Conservation (phyloP, 768 basidiomycete genomes). For the Galerina sulciceps region DNA sequence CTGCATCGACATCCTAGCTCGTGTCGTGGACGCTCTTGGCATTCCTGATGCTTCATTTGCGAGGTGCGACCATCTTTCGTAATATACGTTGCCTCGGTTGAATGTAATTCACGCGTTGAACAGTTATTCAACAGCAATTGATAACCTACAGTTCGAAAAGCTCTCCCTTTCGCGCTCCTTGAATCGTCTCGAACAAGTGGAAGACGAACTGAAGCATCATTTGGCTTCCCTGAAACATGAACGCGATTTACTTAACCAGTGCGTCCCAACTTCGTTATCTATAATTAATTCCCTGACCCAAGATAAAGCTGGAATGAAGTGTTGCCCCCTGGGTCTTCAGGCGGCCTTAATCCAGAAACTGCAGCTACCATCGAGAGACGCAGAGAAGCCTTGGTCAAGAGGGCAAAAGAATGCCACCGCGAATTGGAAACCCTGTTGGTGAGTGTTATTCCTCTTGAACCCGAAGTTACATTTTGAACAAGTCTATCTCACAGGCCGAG, state of each 20-base stretch:
- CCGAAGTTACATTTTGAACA: too few species aligned
- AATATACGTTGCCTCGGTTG: not conserved
- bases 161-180: constrained; percentile 35
- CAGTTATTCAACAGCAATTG: constrained; percentile 44
- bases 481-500: constrained; percentile 20
- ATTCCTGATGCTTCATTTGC: constrained; percentile 40
- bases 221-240: constrained; percentile 39
- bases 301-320: constrained; percentile 39
- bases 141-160: constrained; percentile 34
- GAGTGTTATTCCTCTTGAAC: not conserved
- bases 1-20: constrained; percentile 27
- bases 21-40: constrained; percentile 32
- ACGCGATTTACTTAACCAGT: constrained; percentile 40
- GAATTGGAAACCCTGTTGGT: constrained; percentile 41
- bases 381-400: constrained; percentile 44
- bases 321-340: constrained; percentile 26
- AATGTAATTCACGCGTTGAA: not conserved
- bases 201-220: constrained; percentile 40
- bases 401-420: constrained; percentile 51
- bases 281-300: not conserved
- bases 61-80: constrained; percentile 23
- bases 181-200: constrained; percentile 35
- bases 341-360: constrained; percentile 24
- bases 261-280: constrained; percentile 3
- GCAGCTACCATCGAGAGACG: constrained; percentile 38